Conservation (phyloP, 805 yeast genomes). For the Pichia sporocuriosa region DNA sequence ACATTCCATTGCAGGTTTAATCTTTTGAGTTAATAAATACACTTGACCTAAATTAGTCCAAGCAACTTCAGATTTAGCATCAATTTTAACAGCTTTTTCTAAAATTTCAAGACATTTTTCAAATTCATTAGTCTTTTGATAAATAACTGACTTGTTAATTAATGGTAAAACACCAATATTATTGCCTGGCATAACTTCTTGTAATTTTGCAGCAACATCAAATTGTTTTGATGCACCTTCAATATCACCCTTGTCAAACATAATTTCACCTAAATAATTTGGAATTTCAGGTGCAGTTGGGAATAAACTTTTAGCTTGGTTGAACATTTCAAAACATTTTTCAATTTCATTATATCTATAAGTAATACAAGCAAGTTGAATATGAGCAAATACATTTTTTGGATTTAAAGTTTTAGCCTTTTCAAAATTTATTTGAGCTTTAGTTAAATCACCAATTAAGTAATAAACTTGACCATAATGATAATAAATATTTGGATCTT, state of each 20-base stretch:
- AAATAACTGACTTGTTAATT: constrained; percentile 77
- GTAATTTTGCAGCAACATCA: constrained; percentile 79
- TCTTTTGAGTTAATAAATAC: constrained; percentile 73
- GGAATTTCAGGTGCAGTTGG: constrained; percentile 88
- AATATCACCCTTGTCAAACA: constrained; percentile 72
- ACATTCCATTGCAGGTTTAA: constrained; percentile 71
- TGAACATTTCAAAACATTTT: constrained; percentile 56
- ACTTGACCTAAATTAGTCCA: constrained; percentile 88
- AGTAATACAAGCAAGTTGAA: constrained; percentile 88
- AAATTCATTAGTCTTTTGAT: constrained; percentile 49
- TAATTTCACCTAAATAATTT: constrained; percentile 91
- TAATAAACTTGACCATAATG: constrained; percentile 92
- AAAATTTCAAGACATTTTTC: constrained; percentile 59
- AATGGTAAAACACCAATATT: constrained; percentile 86
- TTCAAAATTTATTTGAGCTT: constrained; percentile 69
- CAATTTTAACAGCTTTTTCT: constrained; percentile 69
- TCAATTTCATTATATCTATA: constrained; percentile 66
- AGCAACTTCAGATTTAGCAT: constrained; percentile 86
- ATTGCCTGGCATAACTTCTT: constrained; percentile 57
- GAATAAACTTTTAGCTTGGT: constrained; percentile 64
- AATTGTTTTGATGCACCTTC: constrained; percentile 74
- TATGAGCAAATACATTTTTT: constrained; percentile 72
- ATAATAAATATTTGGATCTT: constrained; percentile 78
- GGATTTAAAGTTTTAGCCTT: constrained; percentile 72
- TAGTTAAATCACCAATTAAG: constrained; percentile 63